Percentiles rank a stretch among this genome's conserved stretches.
phyloP scores from a whole-genome alignment of 2,329 filamentous ascomycete genomes.

The Blastomyces emzantsi region DNA sequence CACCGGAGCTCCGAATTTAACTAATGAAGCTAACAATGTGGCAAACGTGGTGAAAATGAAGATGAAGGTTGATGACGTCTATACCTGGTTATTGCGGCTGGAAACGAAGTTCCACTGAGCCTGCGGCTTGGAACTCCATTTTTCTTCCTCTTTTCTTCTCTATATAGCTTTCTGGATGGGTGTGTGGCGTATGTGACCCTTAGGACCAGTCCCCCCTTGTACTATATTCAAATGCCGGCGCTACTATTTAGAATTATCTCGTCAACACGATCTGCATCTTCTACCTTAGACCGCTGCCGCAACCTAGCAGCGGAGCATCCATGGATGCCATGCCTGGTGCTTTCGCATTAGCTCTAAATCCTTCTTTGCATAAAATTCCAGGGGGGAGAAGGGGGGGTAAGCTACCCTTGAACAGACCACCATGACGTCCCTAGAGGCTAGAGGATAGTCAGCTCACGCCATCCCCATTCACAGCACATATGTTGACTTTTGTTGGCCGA shows the following conservation, averaged over 20 bases:
- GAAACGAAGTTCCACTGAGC: constrained; percentile 31
- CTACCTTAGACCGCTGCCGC: background rate
- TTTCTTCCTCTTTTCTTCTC: background rate
- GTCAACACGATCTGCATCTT: background rate
- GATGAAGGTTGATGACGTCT: constrained; percentile 31
- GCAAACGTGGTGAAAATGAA: constrained; percentile 7
- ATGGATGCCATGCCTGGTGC: background rate
- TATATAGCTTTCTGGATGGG: background rate
- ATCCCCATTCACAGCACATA: background rate
- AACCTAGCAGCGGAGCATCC: background rate
- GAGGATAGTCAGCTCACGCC: background rate
- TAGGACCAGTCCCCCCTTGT: background rate
- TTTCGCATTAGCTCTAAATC: background rate
- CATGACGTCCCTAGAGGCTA: background rate
- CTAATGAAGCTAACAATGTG: background rate
- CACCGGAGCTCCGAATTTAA: constrained; percentile 9
- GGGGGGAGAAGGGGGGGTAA: too few relatives aligned
- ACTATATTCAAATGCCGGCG: background rate
- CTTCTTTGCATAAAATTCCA: background rate
- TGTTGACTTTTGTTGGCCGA: background rate
- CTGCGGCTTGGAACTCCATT: background rate
- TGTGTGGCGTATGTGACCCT: background rate
- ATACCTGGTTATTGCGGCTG: constrained; percentile 29
- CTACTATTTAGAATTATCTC: background rate
- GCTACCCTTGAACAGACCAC: background rate